Conservation (phyloP, 805 yeast species). For the Saccharomycopsis sp. region DNA sequence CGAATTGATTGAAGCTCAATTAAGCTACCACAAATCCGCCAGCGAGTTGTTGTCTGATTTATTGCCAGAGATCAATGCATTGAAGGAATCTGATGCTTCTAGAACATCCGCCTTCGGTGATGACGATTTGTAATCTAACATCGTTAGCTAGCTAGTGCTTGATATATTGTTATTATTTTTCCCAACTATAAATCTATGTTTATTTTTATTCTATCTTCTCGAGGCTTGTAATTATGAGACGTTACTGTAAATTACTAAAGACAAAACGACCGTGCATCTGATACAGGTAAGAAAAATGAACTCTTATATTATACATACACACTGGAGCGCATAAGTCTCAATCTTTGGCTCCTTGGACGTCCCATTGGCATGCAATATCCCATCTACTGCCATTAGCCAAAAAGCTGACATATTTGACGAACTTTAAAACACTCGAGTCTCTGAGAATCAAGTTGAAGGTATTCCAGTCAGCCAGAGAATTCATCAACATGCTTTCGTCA, state of each 20-base stretch:
- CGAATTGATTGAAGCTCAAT: constrained; percentile 70
- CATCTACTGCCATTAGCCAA: constrained; percentile 87
- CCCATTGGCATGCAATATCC: constrained; percentile 84
- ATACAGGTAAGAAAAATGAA: too few species aligned
- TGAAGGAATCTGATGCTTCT: constrained; percentile 45
- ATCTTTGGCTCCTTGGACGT: constrained; percentile 42
- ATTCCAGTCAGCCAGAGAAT: constrained; percentile 82
- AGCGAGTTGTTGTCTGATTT: constrained; percentile 57
- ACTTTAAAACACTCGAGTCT: constrained; percentile 82
- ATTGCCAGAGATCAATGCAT: constrained; percentile 54
- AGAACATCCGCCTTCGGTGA: constrained; percentile 21
- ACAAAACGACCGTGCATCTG: too few species aligned
- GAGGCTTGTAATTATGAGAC: too few species aligned
- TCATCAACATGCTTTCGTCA: constrained; percentile 71
- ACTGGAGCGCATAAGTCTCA: too few species aligned
- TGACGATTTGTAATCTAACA: constrained; percentile 8
- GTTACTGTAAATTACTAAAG: too few species aligned
- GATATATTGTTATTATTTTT: background rate
- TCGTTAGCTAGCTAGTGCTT: background rate
- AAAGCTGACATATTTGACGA: constrained; percentile 85
- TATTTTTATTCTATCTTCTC: too few species aligned
- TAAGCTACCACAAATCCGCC: constrained; percentile 74
- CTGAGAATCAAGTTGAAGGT: constrained; percentile 67
- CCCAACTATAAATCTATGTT: background rate
- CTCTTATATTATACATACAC: too few species aligned